Evolutionary conservation across 129 eudicot species (phyloP), one percentile per base, ranked within the genome.

Genomic region (sunflower (Helianthus annuus)): DNA sequence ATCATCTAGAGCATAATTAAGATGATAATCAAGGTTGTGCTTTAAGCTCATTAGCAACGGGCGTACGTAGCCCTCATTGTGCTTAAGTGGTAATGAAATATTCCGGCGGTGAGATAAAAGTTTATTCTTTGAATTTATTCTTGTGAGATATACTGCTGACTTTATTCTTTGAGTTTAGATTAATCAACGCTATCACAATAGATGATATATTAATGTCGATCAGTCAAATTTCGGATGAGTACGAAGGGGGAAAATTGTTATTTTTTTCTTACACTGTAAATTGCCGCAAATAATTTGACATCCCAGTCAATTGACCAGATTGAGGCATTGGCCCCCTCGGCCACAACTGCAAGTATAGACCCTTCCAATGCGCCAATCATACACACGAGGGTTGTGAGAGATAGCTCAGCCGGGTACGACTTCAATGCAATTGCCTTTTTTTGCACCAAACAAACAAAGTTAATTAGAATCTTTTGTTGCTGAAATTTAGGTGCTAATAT

Each of bases 221-320:
- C 46, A 6, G 10, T 11, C 13, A 11, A 11, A 11, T 10, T 27
- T 3, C 1, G n/a, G 3, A 44, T 44, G 9, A 4, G 24, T 40
- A 13, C 16, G 12, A 55, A 16, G 34, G 2, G 8, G 6, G 22
- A 62, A 24, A 6, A 29, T 12, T 11, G 3, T 73, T 14, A 6
- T 36, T 55, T 36, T 36, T 51, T 78, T 7, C 77, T 71, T 78
- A 78, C 77, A 29, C 68, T 13, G 70, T 71, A 78, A 78, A 71
- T 27, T 9, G 73, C 73, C 0, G 82, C 77, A 64, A 53, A 71
- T 53, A 78, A 14, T 64, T 78, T 78, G 62, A 78, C 34, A 52
- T 78, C 82, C 82, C 77, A 78, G 1, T 78, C 16, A 17, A 78
- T 38, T 10, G 77, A 64, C 82, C 82, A 71, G 44, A 64, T 64